Evolutionary conservation across 2,329 filamentous ascomycete species (phyloP).

Genomic region (Trichoderma atrobrunneum): DNA sequence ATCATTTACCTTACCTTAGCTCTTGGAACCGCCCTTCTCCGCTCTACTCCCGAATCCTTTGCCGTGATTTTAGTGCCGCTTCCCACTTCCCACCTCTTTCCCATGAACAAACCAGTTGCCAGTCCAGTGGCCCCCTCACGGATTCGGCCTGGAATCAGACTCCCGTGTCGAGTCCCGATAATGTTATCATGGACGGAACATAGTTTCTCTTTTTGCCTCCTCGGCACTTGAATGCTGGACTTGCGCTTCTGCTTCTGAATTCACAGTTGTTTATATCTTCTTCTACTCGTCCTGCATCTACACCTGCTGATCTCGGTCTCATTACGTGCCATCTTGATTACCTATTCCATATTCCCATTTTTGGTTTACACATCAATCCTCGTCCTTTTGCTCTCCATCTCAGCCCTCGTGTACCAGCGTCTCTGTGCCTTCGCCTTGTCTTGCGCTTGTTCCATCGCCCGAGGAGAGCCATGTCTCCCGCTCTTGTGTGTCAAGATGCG

Average conservation of each 20-base stretch:
- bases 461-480: constrained; percentile 4
- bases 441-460: background rate
- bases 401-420: background rate
- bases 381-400: background rate
- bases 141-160: background rate
- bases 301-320: background rate
- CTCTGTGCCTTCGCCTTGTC: background rate
- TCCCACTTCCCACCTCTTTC: background rate
- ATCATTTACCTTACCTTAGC: background rate
- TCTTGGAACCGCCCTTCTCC: background rate
- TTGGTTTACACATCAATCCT: background rate
- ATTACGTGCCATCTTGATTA: background rate
- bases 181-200: background rate
- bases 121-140: background rate
- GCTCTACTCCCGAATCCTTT: constrained; percentile 16
- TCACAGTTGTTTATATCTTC: background rate
- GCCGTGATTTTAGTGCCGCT: constrained; percentile 19
- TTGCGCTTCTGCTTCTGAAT: background rate
- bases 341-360: background rate
- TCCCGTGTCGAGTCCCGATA: constrained; percentile 2
- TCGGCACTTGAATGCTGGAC: background rate
- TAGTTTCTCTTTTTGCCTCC: background rate
- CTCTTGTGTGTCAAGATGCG: constrained; percentile 3
- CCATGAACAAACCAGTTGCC: background rate
- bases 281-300: background rate